phyloP scores from a whole-genome alignment of 495 filamentous ascomycete genomes.

The Penicillium roqueforti region DNA sequence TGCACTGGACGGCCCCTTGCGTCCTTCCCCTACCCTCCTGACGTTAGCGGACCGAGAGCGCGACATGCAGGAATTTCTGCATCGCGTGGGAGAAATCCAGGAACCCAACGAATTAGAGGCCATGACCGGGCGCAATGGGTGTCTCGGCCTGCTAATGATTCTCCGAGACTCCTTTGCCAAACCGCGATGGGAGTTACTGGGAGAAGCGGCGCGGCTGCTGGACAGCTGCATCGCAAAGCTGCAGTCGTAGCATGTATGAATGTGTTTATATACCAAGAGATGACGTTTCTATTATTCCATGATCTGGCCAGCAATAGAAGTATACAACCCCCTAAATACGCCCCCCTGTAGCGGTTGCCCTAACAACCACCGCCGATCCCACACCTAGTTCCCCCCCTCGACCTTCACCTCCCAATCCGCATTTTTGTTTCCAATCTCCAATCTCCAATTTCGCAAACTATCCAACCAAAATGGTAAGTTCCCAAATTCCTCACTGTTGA shows the following conservation, averaged over 20 bases:
- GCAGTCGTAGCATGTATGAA: conserved; percentile 17
- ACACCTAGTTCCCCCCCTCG: conserved; percentile 7
- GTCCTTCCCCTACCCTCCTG: conserved; percentile 46
- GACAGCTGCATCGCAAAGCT: conserved; percentile 72
- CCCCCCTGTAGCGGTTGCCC: conserved; percentile 20
- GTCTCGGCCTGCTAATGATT: conserved; percentile 76
- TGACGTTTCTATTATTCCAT: conserved; percentile 2
- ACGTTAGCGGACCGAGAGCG: conserved; percentile 61
- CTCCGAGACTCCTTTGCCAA: conserved; percentile 75
- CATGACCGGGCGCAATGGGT: conserved; percentile 75
- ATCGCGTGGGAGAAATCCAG: conserved; percentile 66
- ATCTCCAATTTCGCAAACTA: conserved; percentile 5
- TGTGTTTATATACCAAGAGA: conserved; percentile 7
- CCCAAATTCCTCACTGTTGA: neutral
- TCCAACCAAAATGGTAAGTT: conserved; percentile 15
- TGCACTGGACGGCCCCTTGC: conserved; percentile 77
- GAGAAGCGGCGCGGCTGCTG: conserved; percentile 78
- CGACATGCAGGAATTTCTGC: conserved; percentile 77
- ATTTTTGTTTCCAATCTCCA: conserved; percentile 4
- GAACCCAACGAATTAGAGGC: conserved; percentile 76
- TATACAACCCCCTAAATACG: neutral
- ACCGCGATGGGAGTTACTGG: conserved; percentile 86
- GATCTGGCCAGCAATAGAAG: neutral
- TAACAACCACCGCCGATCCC: conserved; percentile 26
- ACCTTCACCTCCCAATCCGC: conserved; percentile 8